phyloP scores from a whole-genome alignment of 2,329 filamentous ascomycete genomes.

The Penicillium olsonii region DNA sequence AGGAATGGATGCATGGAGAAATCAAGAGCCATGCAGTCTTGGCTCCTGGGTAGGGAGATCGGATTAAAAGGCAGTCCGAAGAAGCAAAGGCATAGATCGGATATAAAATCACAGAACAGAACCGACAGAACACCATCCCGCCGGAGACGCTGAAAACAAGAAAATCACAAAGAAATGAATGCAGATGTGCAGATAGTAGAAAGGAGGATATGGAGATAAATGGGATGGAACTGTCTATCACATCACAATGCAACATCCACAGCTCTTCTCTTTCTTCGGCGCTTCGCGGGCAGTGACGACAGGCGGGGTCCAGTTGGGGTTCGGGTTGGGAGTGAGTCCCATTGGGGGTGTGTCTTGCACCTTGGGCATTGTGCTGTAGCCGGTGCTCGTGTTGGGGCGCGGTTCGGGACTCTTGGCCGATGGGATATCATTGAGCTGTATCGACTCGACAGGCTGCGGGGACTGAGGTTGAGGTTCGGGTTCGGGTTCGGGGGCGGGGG shows the following conservation, averaged over 20 bases:
- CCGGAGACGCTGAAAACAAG: constrained; percentile 16
- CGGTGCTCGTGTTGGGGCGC: constrained; percentile 46
- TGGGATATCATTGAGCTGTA: constrained; percentile 19
- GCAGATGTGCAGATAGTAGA: constrained; percentile 12
- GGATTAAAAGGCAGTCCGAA: constrained; percentile 15
- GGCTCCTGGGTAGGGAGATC: constrained; percentile 7
- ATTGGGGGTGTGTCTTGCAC: constrained; percentile 42
- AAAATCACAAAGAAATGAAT: constrained; percentile 14
- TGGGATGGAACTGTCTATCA: constrained; percentile 44
- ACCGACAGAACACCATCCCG: constrained; percentile 23
- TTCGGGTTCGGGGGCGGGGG: not conserved
- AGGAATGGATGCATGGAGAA: constrained; percentile 18
- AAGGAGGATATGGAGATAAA: constrained; percentile 17
- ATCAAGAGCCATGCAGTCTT: constrained; percentile 13
- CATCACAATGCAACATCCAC: constrained; percentile 76
- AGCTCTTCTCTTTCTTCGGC: constrained; percentile 53
- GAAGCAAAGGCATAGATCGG: constrained; percentile 3
- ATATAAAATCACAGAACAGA: constrained; percentile 12
- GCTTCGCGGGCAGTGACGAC: constrained; percentile 57
- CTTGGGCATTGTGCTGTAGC: constrained; percentile 54
- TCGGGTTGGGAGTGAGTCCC: constrained; percentile 39
- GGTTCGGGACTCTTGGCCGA: constrained; percentile 36
- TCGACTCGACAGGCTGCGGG: constrained; percentile 6
- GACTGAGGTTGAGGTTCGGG: constrained; percentile 4
- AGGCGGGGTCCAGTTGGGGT: constrained; percentile 43